These are phyloP conservation scores for Daldinia grandis DNA, from an alignment of 495 filamentous ascomycete genomes.

Conservation along the genomic window DNA sequence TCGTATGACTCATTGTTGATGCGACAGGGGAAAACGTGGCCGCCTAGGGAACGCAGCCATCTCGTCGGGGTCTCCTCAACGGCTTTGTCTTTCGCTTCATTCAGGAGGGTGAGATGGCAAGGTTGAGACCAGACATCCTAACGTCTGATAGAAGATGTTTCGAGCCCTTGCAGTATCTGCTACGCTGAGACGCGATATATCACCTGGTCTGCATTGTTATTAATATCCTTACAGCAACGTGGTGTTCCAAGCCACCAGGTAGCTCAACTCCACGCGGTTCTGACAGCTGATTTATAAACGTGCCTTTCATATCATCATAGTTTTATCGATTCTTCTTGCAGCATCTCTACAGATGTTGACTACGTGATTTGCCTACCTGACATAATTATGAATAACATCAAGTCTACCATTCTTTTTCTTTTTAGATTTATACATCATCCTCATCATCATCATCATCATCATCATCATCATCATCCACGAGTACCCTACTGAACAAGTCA, in stretches of 20 bases:
- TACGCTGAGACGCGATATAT: conserved; percentile 37
- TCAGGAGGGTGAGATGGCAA: conserved; percentile 29
- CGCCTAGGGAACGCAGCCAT: conserved; percentile 8
- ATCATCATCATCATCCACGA: too few species aligned
- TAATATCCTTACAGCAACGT: conserved; percentile 42
- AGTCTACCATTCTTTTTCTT: neutral
- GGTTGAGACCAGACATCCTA: conserved; percentile 38
- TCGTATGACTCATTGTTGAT: conserved; percentile 17
- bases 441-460: too few species aligned
- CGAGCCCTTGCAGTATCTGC: conserved; percentile 39
- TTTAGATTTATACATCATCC: too few species aligned
- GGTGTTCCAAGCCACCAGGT: conserved; percentile 40
- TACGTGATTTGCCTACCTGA: neutral
- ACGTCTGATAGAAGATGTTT: conserved; percentile 38
- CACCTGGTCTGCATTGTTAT: conserved; percentile 28
- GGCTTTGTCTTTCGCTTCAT: conserved; percentile 36
- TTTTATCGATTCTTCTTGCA: neutral
- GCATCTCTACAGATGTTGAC: neutral
- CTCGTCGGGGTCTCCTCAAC: conserved; percentile 25
- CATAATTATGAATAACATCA: neutral
- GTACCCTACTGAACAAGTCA: neutral
- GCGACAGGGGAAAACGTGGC: conserved; percentile 14
- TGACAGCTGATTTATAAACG: conserved; percentile 17
- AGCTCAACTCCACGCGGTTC: conserved; percentile 13
- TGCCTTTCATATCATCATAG: conserved; percentile 1